Conservation (phyloP, 2,329 filamentous ascomycete species). For the Talaromyces islandicus region DNA sequence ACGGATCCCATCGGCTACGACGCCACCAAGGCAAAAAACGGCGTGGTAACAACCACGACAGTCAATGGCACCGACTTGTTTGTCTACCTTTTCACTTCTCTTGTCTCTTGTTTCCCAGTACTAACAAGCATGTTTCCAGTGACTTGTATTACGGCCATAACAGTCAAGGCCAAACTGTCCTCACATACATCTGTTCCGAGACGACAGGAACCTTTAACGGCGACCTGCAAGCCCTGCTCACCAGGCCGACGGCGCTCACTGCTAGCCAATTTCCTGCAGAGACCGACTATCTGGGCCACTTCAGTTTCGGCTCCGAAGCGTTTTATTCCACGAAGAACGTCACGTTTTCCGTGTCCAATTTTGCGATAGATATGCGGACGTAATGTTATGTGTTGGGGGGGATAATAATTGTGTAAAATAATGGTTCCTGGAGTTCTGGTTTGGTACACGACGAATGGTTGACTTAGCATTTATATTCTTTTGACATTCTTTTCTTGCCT, state of each 20-base stretch:
- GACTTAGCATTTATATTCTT: background rate
- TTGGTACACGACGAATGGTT: background rate
- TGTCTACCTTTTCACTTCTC: too few species aligned
- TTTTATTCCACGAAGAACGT: constrained; percentile 40
- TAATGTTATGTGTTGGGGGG: background rate
- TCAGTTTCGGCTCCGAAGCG: constrained; percentile 49
- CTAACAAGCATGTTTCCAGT: background rate
- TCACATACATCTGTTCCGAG: constrained; percentile 44
- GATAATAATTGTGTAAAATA: background rate
- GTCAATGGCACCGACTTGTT: constrained; percentile 30
- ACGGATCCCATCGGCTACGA: constrained; percentile 45
- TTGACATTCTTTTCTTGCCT: background rate
- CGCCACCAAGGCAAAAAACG: constrained; percentile 15
- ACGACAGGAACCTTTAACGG: constrained; percentile 40
- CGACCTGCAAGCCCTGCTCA: constrained; percentile 43
- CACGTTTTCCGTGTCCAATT: constrained; percentile 42
- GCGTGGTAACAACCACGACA: constrained; percentile 27
- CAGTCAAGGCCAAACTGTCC: constrained; percentile 23
- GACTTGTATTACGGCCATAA: constrained; percentile 2
- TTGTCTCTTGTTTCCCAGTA: too few species aligned
- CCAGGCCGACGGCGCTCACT: constrained; percentile 14
- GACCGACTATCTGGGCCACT: constrained; percentile 46
- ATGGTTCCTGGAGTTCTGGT: background rate
- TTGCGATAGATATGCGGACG: constrained; percentile 24
- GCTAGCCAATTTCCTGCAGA: constrained; percentile 30